Evolutionary conservation across 345 rosid genomes (phyloP).

Genomic region (Citrus sp.): DNA sequence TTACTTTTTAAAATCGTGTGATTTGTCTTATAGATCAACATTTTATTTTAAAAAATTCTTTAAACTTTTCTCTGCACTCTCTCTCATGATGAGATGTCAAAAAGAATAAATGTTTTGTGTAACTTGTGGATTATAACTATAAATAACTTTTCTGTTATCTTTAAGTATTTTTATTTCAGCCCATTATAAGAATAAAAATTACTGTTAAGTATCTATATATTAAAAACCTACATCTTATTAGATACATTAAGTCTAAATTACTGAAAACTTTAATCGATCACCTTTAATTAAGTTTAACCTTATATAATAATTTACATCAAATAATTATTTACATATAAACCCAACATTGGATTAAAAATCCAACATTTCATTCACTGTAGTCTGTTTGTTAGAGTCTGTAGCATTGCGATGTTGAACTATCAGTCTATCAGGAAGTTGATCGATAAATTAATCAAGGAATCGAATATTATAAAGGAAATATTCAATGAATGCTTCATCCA

Average conservation of each 20-base stretch:
- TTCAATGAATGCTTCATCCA: not conserved
- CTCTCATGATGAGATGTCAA: no score
- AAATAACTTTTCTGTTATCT: no score
- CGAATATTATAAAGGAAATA: not conserved
- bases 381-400: not conserved
- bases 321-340: no score
- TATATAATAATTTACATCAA: no score
- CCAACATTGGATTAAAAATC: fast-evolving
- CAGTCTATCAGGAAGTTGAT: not conserved
- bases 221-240: no score
- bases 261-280: fast-evolving
- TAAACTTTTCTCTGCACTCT: fast-evolving
- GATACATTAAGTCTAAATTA: fast-evolving
- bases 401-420: not conserved
- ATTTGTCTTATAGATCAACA: no score
- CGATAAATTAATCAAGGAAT: not conserved
- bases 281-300: fast-evolving
- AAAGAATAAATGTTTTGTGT: no score
- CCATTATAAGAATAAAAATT: fast-evolving
- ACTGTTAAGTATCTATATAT: no score
- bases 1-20: fast-evolving
- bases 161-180: no score
- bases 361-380: not conserved
- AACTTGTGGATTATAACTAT: fast-evolving
- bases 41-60: no score